Percentiles rank a stretch among this genome's conserved stretches.
Conservation (phyloP, 2,329 filamentous ascomycete genomes). For the Amauroascus verrucosus region DNA sequence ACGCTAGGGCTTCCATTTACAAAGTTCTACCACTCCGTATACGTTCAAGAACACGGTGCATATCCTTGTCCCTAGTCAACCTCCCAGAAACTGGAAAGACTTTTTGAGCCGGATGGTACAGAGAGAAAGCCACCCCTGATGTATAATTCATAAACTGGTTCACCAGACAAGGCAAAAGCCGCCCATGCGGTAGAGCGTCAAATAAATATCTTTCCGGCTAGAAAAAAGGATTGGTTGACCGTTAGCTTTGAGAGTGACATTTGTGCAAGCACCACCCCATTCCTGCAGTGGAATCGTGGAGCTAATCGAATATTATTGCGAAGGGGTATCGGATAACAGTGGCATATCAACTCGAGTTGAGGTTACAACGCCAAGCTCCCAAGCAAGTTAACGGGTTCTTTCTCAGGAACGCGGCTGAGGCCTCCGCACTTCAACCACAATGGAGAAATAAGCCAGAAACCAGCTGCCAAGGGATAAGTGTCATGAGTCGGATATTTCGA, state of each 20-base stretch:
- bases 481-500: constrained; percentile 11
- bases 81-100: neutral
- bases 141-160: too few species aligned
- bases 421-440: constrained; percentile 3
- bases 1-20: constrained; percentile 1
- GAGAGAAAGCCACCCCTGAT: too few species aligned
- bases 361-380: constrained; percentile 13
- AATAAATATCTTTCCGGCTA: neutral
- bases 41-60: neutral
- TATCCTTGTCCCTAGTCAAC: constrained; percentile 1
- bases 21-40: constrained; percentile 5
- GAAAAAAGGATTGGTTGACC: constrained; percentile 2
- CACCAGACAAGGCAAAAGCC: neutral
- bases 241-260: constrained; percentile 8
- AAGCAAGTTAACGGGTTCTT: neutral
- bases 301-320: neutral
- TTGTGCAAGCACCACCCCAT: neutral
- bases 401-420: neutral
- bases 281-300: neutral
- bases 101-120: neutral
- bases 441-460: neutral
- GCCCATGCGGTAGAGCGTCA: neutral
- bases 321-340: neutral
- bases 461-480: neutral
- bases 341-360: constrained; percentile 2